phyloP scores from a whole-genome alignment of 106 monocot species.

The Dioscorea alata region DNA sequence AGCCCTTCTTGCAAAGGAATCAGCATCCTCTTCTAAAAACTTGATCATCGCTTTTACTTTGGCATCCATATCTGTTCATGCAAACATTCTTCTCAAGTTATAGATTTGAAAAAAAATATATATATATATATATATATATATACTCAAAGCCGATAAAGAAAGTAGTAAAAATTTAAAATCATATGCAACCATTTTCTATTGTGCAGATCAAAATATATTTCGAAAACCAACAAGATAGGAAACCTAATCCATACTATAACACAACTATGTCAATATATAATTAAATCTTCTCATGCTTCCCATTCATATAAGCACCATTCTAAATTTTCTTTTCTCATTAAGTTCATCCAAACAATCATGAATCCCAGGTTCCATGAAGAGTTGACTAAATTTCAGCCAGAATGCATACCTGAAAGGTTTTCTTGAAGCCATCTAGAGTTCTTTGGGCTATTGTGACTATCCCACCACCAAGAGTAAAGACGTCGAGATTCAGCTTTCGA shows the following conservation, averaged over 20 bases:
- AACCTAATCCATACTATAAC: too few species aligned
- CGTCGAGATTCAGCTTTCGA: slow-evolving; percentile 36
- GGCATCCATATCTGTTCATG: slow-evolving; percentile 68
- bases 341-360: too few species aligned
- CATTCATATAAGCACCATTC: too few species aligned
- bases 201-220: too few species aligned
- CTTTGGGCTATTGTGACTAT: slow-evolving; percentile 68
- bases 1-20: slow-evolving; percentile 88
- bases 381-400: background rate
- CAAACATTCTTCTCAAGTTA: background rate
- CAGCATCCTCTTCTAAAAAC: slow-evolving; percentile 91
- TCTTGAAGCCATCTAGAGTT: slow-evolving; percentile 80
- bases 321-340: too few species aligned
- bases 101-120: background rate
- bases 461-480: slow-evolving; percentile 77
- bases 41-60: slow-evolving; percentile 92
- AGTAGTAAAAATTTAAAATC: background rate
- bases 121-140: too few species aligned
- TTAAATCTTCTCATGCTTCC: too few species aligned
- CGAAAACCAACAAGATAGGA: too few species aligned
- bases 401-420: slow-evolving; percentile 42
- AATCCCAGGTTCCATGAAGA: too few species aligned
- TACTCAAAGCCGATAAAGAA: too few species aligned
- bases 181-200: background rate
- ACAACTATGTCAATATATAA: too few species aligned